phyloP scores from a whole-genome alignment of 2,329 filamentous ascomycete genomes.

The Xylaria sp. region DNA sequence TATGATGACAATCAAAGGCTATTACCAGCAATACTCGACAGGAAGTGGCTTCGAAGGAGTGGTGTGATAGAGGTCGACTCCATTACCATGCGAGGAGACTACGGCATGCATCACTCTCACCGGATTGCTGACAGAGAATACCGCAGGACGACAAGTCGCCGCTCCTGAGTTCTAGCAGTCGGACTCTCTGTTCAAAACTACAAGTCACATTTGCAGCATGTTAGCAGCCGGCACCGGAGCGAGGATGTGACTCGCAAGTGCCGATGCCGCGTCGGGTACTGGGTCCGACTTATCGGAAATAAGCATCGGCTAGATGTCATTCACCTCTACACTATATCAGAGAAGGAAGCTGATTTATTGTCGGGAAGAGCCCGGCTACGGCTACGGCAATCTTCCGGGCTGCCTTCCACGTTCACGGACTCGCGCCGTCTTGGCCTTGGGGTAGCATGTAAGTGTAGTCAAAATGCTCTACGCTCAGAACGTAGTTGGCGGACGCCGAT shows the following conservation, averaged over 20 bases:
- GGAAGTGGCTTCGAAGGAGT: conserved; percentile 4
- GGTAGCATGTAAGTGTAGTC: not conserved
- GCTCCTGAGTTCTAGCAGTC: not conserved
- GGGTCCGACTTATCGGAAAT: conserved; percentile 34
- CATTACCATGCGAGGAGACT: conserved; percentile 8
- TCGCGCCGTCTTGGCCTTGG: conserved; percentile 12
- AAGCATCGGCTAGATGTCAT: conserved; percentile 31
- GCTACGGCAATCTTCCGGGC: conserved; percentile 18
- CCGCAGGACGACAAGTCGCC: not conserved
- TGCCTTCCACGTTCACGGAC: not conserved
- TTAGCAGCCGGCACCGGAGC: conserved; percentile 43
- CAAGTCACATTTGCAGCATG: conserved; percentile 20
- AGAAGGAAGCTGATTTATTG: conserved; percentile 9
- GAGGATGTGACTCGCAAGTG: conserved; percentile 31
- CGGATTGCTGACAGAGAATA: not conserved
- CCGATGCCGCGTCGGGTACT: conserved; percentile 43
- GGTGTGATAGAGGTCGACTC: not conserved
- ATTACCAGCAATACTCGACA: not conserved
- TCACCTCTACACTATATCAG: not conserved
- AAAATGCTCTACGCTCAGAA: not conserved
- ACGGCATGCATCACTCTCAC: not conserved
- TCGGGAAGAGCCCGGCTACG: conserved; percentile 19
- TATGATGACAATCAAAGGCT: not conserved
- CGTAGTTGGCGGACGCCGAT: not conserved
- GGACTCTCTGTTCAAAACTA: not conserved